Base-by-base conservation (phyloP, 2,329 filamentous ascomycete genomes). In the Colletotrichum melonis region DNA sequence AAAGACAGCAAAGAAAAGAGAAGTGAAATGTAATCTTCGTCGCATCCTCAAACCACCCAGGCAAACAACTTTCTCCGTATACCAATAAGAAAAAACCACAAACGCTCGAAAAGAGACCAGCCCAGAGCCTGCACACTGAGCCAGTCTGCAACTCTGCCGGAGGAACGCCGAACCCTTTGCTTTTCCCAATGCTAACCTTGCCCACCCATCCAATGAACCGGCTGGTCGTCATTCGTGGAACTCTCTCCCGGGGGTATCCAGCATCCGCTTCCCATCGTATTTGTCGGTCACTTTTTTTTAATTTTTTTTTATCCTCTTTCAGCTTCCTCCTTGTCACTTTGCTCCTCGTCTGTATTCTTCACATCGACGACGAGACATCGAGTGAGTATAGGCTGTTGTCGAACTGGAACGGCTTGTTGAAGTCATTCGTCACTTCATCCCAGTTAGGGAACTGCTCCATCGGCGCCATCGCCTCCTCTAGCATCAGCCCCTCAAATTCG, bases 391-490 rank as follows among this genome's bases (percentile, higher is more conserved):
- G 75, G 67, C 78, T 80, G 58, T 84, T 84, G 72, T 91, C 88
- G 67, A 91, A 81, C 75, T 84, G 78, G 74, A 90, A 89, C 0
- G 87, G 85, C 79, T 90, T 90, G 65, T 82, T 82, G 74, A 89
- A 88, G 77, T 89, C 86, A 0, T 80, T 78, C 4, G 84, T 78
- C 49, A 88, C 78, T n/a, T 90, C 87, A 46, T 90, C 88, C 86
- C 88, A 88, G 71, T 83, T 76, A 35, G 68, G 58, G n/a, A 74
- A 74, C 35, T 72, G 65, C 49, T 75, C 73, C 52, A 67, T 57
- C 28, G 73, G 65, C 62, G 32, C 32, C 32, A 67, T 72, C 57
- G 71, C 42, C 22, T 76, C 74, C 32, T 71, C 71, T 6, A 76
- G 49, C 62, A 76, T 63, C 59, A 67, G 46, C 28, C 80, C 77